Evolutionary conservation across 805 yeast species (phyloP).

Genomic region (Cyberlindnera samutprakarnensis): DNA sequence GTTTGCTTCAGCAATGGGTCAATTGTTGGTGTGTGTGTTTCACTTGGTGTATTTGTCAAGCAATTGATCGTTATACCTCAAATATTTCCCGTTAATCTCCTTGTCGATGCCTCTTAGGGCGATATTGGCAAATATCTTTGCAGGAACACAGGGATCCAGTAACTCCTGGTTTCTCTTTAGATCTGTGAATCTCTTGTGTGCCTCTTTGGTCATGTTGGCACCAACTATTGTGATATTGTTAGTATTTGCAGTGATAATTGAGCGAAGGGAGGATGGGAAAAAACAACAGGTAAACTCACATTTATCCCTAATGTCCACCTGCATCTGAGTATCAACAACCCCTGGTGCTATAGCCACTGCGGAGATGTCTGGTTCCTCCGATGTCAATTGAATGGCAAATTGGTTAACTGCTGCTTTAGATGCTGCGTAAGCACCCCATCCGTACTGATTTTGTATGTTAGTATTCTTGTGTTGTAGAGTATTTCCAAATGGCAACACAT

Average conservation of each 20-base stretch:
- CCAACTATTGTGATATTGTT: slow-evolving; percentile 26
- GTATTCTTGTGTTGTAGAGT: too few species aligned
- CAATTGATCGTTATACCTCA: slow-evolving; percentile 47
- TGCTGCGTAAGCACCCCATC: slow-evolving; percentile 90
- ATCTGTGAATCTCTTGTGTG: slow-evolving; percentile 54
- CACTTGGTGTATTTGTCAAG: slow-evolving; percentile 9
- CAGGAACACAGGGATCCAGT: slow-evolving; percentile 68
- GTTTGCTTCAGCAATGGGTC: too few species aligned
- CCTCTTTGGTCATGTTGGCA: slow-evolving; percentile 50
- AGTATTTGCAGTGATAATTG: background rate
- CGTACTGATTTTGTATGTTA: slow-evolving; percentile 25
- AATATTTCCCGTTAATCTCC: slow-evolving; percentile 57
- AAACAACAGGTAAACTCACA: slow-evolving; percentile 13
- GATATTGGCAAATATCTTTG: slow-evolving; percentile 55
- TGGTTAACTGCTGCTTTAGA: slow-evolving; percentile 90
- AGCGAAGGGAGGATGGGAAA: too few species aligned
- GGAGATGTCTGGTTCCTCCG: slow-evolving; percentile 55
- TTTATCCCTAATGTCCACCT: slow-evolving; percentile 61
- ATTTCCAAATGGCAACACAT: slow-evolving; percentile 13
- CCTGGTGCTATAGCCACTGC: slow-evolving; percentile 87
- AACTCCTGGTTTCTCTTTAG: slow-evolving; percentile 52
- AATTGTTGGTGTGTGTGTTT: background rate
- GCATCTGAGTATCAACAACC: slow-evolving; percentile 90
- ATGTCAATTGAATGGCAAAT: slow-evolving; percentile 56
- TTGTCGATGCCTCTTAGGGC: slow-evolving; percentile 51